A percentile compares a stretch with the other conserved stretches of the same genome.
phyloP scores from a whole-genome alignment of 495 filamentous ascomycete genomes.

The Penicillium longicatenatum region DNA sequence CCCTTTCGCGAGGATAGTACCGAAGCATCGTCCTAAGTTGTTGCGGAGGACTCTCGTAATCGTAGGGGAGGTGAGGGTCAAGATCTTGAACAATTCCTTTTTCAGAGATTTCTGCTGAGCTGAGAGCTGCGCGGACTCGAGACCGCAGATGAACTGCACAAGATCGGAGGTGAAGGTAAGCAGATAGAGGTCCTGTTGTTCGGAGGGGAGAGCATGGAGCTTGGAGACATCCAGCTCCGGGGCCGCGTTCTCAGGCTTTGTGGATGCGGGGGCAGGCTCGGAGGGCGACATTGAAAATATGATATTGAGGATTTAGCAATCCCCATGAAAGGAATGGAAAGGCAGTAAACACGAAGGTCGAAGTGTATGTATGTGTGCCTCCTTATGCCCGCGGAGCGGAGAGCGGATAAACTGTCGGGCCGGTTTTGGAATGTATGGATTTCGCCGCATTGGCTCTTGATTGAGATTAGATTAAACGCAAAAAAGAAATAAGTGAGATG shows the following conservation, averaged over 20 bases:
- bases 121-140: slow-evolving; percentile 77
- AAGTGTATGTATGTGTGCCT: slow-evolving; percentile 14
- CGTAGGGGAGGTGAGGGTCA: slow-evolving; percentile 80
- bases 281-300: slow-evolving; percentile 44
- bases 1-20: slow-evolving; percentile 80
- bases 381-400: slow-evolving; percentile 39
- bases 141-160: slow-evolving; percentile 72
- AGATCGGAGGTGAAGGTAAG: slow-evolving; percentile 85
- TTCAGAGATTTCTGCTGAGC: slow-evolving; percentile 87
- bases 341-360: slow-evolving; percentile 10
- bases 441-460: slow-evolving; percentile 2
- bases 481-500: not conserved
- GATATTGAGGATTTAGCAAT: slow-evolving; percentile 19
- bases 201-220: slow-evolving; percentile 84
- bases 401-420: slow-evolving; percentile 41
- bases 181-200: slow-evolving; percentile 94
- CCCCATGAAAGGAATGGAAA: slow-evolving; percentile 24
- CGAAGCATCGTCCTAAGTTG: slow-evolving; percentile 81
- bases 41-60: slow-evolving; percentile 89
- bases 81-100: slow-evolving; percentile 85
- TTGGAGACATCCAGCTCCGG: slow-evolving; percentile 81
- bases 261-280: slow-evolving; percentile 29
- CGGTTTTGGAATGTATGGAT: slow-evolving; percentile 25
- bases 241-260: slow-evolving; percentile 37
- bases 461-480: not conserved